Evolutionary conservation across 1,139 yeast species (phyloP), one percentile per base, ranked within the genome.

Genomic region (Suhomyces ambrosiae): DNA sequence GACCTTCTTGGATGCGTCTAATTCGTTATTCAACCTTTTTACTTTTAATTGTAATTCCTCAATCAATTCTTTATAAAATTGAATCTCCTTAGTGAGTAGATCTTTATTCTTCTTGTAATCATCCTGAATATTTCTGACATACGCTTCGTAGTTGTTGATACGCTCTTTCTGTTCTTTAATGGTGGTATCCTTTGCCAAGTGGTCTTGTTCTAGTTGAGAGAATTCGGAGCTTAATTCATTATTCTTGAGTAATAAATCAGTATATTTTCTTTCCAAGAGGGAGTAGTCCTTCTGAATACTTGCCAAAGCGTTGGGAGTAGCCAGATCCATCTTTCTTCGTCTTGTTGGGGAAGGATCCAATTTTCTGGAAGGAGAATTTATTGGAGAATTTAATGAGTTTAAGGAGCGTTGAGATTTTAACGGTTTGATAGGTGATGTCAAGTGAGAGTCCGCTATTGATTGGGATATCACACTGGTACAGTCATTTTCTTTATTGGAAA

Each of bases 51-150:
- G 65, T 35, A 66, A 56, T 29, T 60, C 66, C 23, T 56, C 56
- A 12, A 67, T 58, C 36, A 59, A 47, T 33, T 61, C 65, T 42
- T 67, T 63, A 47, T 67, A 66, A 41, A 56, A 60, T 11, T 48
- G 35, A 7, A 63, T 47, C 40, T 68, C 69, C 38, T 60, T 59
- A n/a, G 50, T 50, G 31, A 61, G 58, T 12, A 63, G 44, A 13
- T 61, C 62, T 31, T 56, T 59, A 36, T 57, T 56, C 36, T 58
- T 56, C n/a, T 44, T 32, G 37, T 52, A 48, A 22, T 62, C 65
- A 7, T 41, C 48, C 28, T 56, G 54, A 12, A 54, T 35, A 10
- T 46, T 42, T 28, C 53, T 52, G 15, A 62, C 39, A 23, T 46
- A 42, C 27, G 50, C 43, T 44, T 63, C 65, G 32, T 48, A 56